Evolutionary conservation across 768 basidiomycete species (phyloP), one percentile per base, ranked within the genome.

Genomic region (Pulveroboletus sp.): DNA sequence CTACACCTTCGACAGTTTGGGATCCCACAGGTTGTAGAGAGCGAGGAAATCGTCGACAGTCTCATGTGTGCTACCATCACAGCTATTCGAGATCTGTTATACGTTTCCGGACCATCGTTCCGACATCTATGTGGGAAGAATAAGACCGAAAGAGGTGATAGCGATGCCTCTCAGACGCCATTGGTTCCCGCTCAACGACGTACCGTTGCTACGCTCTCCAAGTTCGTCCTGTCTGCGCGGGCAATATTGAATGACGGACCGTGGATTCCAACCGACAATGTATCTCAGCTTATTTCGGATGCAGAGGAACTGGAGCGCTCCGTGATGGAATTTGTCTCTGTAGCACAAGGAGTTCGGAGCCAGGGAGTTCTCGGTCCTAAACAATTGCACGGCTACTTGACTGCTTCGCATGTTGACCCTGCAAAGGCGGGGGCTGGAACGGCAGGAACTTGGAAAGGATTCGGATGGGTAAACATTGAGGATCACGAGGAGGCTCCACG

Each of bases 181-280:
- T 69, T 91, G 16, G 85, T 90, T 64, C 84, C 85, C 2, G 82
- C 84, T 1, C 89, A 90, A 52, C 76, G 90, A 44, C 88, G 88
- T 50, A 84, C 92, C 17, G 87, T 90, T 5, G 89, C 90, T 0
- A 92, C 90, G 0, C 75, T 94, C 4, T 93, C 90, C 32, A 87
- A 93, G 62, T 80, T 97, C 24, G 85, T 94, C 29, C 76, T 94
- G 2, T 90, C 88, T 10, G 84, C 89, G 1, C 84, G 93, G 23
- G 92, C 94, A 2, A 82, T 88, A 63, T 74, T 85, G 4, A 80
- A 75, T 43, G 57, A 66, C 45, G 68, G 56, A 2, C 62, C 66
- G 1, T 64, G 66, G 68, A 56, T 32, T 12, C 21, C 34, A 10
- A 50, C 23, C 20, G 58, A 64, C 21, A 51, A 43, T 16, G 55